Conservation (phyloP, 2,329 filamentous ascomycete genomes). For the Penicillium italicum region DNA sequence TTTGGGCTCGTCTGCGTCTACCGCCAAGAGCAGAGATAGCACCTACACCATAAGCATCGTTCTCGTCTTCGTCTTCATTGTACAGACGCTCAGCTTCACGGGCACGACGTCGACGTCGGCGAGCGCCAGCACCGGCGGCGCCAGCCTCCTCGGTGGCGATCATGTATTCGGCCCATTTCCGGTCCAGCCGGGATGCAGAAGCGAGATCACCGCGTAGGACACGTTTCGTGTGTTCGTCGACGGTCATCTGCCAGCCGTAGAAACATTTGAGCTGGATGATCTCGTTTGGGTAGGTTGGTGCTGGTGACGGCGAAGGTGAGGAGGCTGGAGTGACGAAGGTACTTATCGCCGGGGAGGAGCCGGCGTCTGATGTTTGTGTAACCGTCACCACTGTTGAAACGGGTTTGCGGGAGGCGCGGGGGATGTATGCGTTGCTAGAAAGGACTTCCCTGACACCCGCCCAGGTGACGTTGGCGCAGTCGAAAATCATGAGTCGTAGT, state of each 20-base stretch:
- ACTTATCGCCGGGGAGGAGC: slow-evolving; percentile 22
- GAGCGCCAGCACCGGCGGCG: slow-evolving; percentile 54
- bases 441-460: slow-evolving; percentile 83
- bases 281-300: slow-evolving; percentile 62
- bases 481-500: slow-evolving; percentile 77
- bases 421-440: slow-evolving; percentile 74
- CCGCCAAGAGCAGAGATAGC: slow-evolving; percentile 41
- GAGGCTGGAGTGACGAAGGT: slow-evolving; percentile 24
- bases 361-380: slow-evolving; percentile 26
- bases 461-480: slow-evolving; percentile 91
- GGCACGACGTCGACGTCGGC: slow-evolving; percentile 70
- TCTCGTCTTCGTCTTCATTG: slow-evolving; percentile 73
- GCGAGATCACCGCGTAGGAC: slow-evolving; percentile 73
- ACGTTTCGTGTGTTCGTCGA: slow-evolving; percentile 87
- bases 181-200: slow-evolving; percentile 73
- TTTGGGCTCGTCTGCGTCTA: slow-evolving; percentile 61
- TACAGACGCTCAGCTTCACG: slow-evolving; percentile 78
- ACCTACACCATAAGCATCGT: slow-evolving; percentile 36
- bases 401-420: slow-evolving; percentile 44
- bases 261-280: slow-evolving; percentile 88
- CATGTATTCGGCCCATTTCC: slow-evolving; percentile 94
- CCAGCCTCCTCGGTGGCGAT: slow-evolving; percentile 83
- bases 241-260: slow-evolving; percentile 91
- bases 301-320: slow-evolving; percentile 24
- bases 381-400: slow-evolving; percentile 32